Percentiles rank a stretch among this genome's conserved stretches.
phyloP scores from a whole-genome alignment of 192 early-diverging fungal genomes.

The Umbelopsis vinacea region DNA sequence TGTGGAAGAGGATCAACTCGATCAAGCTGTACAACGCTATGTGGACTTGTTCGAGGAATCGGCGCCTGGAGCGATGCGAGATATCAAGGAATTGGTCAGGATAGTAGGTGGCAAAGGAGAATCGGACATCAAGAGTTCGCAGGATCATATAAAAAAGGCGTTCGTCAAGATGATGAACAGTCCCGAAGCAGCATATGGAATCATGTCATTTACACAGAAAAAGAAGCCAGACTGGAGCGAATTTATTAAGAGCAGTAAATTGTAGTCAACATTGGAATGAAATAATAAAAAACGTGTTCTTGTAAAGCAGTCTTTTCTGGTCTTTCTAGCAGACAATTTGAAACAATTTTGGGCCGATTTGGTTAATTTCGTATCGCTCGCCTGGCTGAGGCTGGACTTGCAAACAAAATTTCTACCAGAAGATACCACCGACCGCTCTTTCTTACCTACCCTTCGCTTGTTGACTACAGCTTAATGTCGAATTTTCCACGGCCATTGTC shows the following conservation, averaged over 20 bases:
- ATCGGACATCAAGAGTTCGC: slow-evolving; percentile 13
- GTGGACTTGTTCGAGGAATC: slow-evolving; percentile 43
- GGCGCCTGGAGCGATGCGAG: slow-evolving; percentile 55
- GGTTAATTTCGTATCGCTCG: not conserved
- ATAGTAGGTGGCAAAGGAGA: slow-evolving; percentile 35
- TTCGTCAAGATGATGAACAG: slow-evolving; percentile 63
- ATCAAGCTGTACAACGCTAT: slow-evolving; percentile 50
- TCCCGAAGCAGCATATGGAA: slow-evolving; percentile 63
- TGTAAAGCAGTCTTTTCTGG: no score
- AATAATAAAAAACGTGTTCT: no score
- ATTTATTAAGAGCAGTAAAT: slow-evolving; percentile 39
- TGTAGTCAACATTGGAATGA: slow-evolving; percentile 20
- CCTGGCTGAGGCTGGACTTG: not conserved
- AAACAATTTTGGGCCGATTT: not conserved
- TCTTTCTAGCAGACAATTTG: not conserved
- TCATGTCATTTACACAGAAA: slow-evolving; percentile 54
- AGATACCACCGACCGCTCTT: not conserved
- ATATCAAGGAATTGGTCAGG: slow-evolving; percentile 56
- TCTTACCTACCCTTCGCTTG: not conserved
- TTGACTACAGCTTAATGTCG: slow-evolving; percentile 10
- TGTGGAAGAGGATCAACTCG: slow-evolving; percentile 39
- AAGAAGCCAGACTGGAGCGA: slow-evolving; percentile 58
- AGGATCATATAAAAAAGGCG: slow-evolving; percentile 28
- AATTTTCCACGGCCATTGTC: slow-evolving; percentile 23
- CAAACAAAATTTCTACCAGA: slow-evolving; percentile 18